phyloP scores from a whole-genome alignment of 768 basidiomycete genomes.

The Auricularia auricula-judae region DNA sequence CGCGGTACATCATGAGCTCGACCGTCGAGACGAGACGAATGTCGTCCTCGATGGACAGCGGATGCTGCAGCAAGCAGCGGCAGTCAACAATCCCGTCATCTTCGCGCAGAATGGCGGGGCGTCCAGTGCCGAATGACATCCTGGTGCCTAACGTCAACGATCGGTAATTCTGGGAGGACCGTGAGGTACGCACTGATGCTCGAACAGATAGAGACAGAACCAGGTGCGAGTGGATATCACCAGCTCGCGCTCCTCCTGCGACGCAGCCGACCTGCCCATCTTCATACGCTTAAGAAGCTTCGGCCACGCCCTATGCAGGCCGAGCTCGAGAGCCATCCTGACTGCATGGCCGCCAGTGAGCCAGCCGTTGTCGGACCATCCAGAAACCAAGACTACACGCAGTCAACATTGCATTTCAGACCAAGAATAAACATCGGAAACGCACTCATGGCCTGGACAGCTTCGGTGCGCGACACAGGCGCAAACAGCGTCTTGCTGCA shows the following conservation, averaged over 20 bases:
- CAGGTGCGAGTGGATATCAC: conserved; percentile 78
- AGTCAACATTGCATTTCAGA: not conserved
- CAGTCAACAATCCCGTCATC: conserved; percentile 85
- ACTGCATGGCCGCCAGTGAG: conserved; percentile 93
- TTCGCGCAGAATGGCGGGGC: conserved; percentile 84
- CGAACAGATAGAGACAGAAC: conserved; percentile 90
- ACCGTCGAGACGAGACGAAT: conserved; percentile 93
- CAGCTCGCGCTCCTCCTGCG: conserved; percentile 61
- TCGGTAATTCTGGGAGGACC: conserved; percentile 10
- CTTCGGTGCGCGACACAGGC: conserved; percentile 74
- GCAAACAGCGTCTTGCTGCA: conserved; percentile 81
- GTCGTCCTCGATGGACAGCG: conserved; percentile 83
- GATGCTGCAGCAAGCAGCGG: conserved; percentile 71
- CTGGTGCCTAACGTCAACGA: conserved; percentile 27
- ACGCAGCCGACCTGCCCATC: conserved; percentile 41
- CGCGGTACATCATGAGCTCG: conserved; percentile 82
- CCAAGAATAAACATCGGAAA: conserved; percentile 6
- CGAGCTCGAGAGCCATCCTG: conserved; percentile 90
- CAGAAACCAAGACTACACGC: conserved; percentile 67
- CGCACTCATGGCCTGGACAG: conserved; percentile 89
- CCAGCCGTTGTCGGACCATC: conserved; percentile 97
- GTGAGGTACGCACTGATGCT: conserved; percentile 68
- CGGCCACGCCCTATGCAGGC: conserved; percentile 93
- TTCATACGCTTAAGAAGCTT: conserved; percentile 70
- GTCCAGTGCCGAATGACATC: conserved; percentile 88